Base-by-base conservation (phyloP, 768 basidiomycete genomes). In the Boletus speciosus region DNA sequence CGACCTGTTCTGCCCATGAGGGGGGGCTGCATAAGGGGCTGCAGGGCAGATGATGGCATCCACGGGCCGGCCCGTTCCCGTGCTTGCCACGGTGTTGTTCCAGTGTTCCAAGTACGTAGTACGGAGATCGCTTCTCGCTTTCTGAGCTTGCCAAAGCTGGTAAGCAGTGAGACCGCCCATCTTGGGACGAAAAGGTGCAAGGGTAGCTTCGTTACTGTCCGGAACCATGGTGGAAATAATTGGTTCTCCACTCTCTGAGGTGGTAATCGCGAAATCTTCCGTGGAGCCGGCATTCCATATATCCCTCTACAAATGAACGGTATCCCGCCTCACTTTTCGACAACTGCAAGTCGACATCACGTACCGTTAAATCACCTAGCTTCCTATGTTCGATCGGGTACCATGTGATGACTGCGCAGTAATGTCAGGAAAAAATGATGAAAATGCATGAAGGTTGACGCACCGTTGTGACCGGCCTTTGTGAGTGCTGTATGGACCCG, bases 41-140 rank as follows among this genome's bases (percentile, higher is more conserved):
- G 73, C 76, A 21, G 90, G 86, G 2, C 75, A 71, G 35, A 92
- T 84, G 59, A 93, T 81, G 2, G 85, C 88, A 63, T 92, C 90
- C 6, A 91, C 78, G 5, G 88, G 85, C 2, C 90, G 71, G 2
- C 85, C 86, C 0, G 87, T 91, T 0, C 80, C 81, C 0, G 88
- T 90, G 14, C 60, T 44, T 0, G 50, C 56, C 10, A 60, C 70
- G 0, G 83, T 85, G 5, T 69, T 73, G 47, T 83, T 76, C 88
- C 88, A 90, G 46, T 80, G 69, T 44, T 83, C 78, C 43, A 87
- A 67, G 62, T 88, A 82, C 46, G 76, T 74, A 58, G 81, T 73
- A 25, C 85, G 77, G 31, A 86, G 57, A 11, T 75, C 73, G 5
- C 67, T 69, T 60, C 23, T 56, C n/a, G 65, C 62, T 60, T 79